Conservation (phyloP, 345 rosid species). For the Linum tenue region DNA sequence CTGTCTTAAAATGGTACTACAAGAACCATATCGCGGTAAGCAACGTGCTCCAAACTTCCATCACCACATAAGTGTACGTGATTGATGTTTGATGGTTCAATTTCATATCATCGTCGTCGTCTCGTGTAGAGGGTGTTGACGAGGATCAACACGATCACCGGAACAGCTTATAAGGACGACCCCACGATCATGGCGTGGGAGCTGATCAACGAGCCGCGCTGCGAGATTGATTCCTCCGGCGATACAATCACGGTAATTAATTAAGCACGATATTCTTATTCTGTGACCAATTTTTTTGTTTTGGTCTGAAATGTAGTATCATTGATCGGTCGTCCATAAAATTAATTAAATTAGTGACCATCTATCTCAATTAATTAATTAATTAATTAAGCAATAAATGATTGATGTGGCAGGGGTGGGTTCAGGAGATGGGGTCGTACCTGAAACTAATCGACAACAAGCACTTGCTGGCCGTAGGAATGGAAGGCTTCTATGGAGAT, state of each 20-base stretch:
- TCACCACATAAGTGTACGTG: no score
- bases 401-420: constrained; percentile 22
- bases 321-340: no score
- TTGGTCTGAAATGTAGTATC: no score
- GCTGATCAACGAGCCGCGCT: constrained; percentile 40
- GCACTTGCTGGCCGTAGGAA: constrained; percentile 32
- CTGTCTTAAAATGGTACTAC: constrained; percentile 28
- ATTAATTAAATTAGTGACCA: no score
- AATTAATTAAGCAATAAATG: not conserved
- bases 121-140: constrained; percentile 26
- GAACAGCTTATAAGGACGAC: constrained; percentile 33
- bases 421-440: constrained; percentile 37
- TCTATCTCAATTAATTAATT: no score
- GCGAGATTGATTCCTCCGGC: constrained; percentile 29
- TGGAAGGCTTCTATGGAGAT: constrained; percentile 45
- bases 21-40: constrained; percentile 32
- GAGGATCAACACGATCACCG: constrained; percentile 26
- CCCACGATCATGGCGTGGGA: constrained; percentile 48
- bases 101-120: no score
- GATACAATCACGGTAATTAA: constrained; percentile 23
- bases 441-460: constrained; percentile 34
- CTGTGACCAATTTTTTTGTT: no score
- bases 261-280: not conserved
- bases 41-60: not conserved
- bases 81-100: no score